These are phyloP conservation scores for Aquilaria agallochum DNA, from an alignment of 441 rosid species.

Conservation along the genomic window DNA sequence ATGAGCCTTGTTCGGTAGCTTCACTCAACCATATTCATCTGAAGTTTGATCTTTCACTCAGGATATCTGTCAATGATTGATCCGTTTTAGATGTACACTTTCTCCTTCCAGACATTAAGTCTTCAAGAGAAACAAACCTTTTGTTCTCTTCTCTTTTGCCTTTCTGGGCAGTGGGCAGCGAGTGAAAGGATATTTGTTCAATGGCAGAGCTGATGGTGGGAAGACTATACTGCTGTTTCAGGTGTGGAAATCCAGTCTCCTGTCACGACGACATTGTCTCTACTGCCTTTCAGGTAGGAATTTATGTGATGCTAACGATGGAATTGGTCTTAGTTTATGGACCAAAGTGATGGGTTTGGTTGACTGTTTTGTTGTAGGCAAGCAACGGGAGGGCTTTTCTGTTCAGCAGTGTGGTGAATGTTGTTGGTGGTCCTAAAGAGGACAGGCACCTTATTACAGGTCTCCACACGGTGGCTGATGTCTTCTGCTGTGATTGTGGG, in stretches of 20 bases:
- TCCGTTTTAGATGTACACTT: no score
- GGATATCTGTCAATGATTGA: conserved; percentile 2
- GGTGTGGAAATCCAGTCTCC: conserved; percentile 39
- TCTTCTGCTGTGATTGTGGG: conserved; percentile 21
- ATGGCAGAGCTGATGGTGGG: conserved; percentile 36
- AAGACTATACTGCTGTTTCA: conserved; percentile 41
- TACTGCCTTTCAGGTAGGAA: conserved; percentile 41
- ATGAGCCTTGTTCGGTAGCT: conserved; percentile 20
- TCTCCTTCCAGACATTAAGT: neutral
- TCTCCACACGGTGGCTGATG: conserved; percentile 25
- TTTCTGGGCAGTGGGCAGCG: neutral
- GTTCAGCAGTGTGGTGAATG: conserved; percentile 17
- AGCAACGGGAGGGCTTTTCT: conserved; percentile 22
- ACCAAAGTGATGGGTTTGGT: no score
- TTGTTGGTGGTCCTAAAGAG: conserved; percentile 12
- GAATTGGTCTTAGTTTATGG: no score
- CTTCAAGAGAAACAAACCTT: neutral
- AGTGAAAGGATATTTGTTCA: neutral
- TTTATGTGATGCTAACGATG: neutral
- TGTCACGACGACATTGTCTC: conserved; percentile 45
- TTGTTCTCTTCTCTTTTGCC: neutral
- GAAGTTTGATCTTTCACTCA: neutral
- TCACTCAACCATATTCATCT: conserved; percentile 20
- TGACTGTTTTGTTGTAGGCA: conserved; percentile 3
- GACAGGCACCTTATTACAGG: conserved; percentile 18